phyloP scores from a whole-genome alignment of 2,329 filamentous ascomycete genomes.

The Trichoderma brevicompactum region DNA sequence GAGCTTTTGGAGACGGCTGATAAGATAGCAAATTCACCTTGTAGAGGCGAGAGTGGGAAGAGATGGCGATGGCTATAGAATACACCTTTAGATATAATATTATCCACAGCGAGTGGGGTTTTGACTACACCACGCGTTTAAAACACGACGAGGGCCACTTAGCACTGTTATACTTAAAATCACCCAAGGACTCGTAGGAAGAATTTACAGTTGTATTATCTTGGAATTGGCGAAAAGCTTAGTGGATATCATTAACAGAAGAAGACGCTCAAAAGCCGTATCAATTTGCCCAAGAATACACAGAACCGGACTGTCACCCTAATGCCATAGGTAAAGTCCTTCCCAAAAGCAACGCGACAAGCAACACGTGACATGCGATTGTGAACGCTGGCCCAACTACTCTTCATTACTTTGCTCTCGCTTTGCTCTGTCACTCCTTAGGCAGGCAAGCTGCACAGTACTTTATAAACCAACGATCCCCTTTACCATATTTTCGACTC shows the following conservation, averaged over 20 bases:
- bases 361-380: not conserved
- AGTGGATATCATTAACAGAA: not conserved
- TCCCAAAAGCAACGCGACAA: not conserved
- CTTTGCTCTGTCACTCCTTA: not conserved
- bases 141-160: not conserved
- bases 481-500: constrained; percentile 13
- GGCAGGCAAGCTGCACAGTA: not conserved
- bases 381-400: not conserved
- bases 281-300: not conserved
- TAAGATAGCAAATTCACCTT: constrained; percentile 3
- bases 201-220: not conserved
- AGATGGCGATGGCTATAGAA: not conserved
- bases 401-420: not conserved
- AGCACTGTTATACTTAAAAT: not conserved
- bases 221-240: not conserved
- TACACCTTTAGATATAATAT: not conserved
- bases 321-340: not conserved
- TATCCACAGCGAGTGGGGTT: not conserved
- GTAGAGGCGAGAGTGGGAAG: not conserved
- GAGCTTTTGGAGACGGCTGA: constrained; percentile 6
- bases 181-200: not conserved
- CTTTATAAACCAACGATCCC: not conserved
- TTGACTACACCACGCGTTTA: not conserved
- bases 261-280: not conserved
- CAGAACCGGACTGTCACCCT: not conserved